Evolutionary conservation across 768 basidiomycete genomes (phyloP).

Genomic region (Psilocybe cyanescens): DNA sequence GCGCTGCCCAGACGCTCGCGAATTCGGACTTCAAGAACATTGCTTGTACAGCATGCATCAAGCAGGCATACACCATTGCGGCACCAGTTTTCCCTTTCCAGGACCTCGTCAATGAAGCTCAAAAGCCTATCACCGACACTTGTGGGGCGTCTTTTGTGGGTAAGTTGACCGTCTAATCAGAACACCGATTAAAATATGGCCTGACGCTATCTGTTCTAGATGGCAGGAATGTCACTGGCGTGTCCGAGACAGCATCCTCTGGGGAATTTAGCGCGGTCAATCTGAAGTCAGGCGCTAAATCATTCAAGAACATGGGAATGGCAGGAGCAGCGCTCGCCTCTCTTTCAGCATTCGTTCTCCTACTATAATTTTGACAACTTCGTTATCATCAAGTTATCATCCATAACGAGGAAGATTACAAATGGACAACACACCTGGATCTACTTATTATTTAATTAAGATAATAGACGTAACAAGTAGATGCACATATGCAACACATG

Average conservation of each 20-base stretch:
- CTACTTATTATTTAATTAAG: background rate
- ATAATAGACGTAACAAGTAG: too few relatives aligned
- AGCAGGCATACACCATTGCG: constrained; percentile 44
- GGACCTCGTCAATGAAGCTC: constrained; percentile 24
- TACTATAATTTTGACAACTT: background rate
- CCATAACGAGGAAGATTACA: background rate
- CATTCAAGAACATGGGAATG: background rate
- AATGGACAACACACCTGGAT: background rate
- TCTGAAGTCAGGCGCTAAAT: background rate
- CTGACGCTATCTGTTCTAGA: constrained; percentile 28
- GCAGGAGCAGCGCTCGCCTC: constrained; percentile 1
- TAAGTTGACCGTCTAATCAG: constrained; percentile 25
- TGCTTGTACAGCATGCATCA: constrained; percentile 48
- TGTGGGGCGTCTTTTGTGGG: constrained; percentile 50
- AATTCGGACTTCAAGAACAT: constrained; percentile 34
- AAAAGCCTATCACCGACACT: constrained; percentile 24
- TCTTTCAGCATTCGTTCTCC: background rate
- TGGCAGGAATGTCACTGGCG: constrained; percentile 36
- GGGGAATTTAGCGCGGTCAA: constrained; percentile 14
- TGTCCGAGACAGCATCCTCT: constrained; percentile 36
- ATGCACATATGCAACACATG: too few relatives aligned
- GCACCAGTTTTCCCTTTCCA: constrained; percentile 32
- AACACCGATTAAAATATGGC: background rate
- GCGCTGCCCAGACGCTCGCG: constrained; percentile 28
- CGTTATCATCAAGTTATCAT: background rate